phyloP scores from a whole-genome alignment of 1,284 basidiomycete genomes.

The Anthracocystis setariae region DNA sequence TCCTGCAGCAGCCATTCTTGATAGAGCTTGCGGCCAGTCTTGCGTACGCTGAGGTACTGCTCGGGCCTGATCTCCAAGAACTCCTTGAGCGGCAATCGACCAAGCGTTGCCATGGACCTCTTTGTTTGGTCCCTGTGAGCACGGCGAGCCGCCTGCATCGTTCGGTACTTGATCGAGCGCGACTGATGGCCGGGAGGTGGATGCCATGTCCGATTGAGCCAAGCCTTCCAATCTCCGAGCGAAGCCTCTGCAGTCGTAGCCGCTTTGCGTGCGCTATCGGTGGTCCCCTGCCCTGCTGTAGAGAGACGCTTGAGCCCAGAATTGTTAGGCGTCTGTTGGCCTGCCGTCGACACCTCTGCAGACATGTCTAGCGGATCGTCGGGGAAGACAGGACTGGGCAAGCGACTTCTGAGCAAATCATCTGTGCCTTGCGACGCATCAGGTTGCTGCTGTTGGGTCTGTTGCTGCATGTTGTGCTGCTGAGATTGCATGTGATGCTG shows the following conservation, averaged over 20 bases:
- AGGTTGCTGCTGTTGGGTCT: conserved; percentile 19
- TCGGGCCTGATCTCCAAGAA: conserved; percentile 53
- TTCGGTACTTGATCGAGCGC: conserved; percentile 43
- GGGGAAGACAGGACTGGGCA: conserved; percentile 46
- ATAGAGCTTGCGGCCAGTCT: conserved; percentile 50
- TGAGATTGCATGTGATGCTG: conserved; percentile 20
- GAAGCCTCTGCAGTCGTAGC: conserved; percentile 25
- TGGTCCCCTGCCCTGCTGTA: conserved; percentile 14
- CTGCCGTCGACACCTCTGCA: conserved; percentile 14
- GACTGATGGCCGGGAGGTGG: conserved; percentile 32
- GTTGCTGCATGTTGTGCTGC: conserved; percentile 16
- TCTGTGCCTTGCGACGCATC: conserved; percentile 11
- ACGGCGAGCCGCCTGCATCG: conserved; percentile 46
- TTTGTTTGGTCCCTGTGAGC: conserved; percentile 47
- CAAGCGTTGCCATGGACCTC: conserved; percentile 52
- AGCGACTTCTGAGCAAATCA: conserved; percentile 37
- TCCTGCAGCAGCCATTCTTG: conserved; percentile 55
- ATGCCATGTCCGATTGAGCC: conserved; percentile 47
- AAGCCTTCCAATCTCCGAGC: conserved; percentile 47
- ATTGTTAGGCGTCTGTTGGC: conserved; percentile 24
- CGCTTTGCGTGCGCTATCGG: conserved; percentile 32
- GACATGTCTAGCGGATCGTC: conserved; percentile 46
- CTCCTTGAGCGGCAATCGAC: conserved; percentile 52
- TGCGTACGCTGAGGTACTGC: conserved; percentile 53
- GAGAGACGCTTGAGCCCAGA: conserved; percentile 36